phyloP scores from a whole-genome alignment of 352 stramenopile genomes.

The Phytophthora litchii region DNA sequence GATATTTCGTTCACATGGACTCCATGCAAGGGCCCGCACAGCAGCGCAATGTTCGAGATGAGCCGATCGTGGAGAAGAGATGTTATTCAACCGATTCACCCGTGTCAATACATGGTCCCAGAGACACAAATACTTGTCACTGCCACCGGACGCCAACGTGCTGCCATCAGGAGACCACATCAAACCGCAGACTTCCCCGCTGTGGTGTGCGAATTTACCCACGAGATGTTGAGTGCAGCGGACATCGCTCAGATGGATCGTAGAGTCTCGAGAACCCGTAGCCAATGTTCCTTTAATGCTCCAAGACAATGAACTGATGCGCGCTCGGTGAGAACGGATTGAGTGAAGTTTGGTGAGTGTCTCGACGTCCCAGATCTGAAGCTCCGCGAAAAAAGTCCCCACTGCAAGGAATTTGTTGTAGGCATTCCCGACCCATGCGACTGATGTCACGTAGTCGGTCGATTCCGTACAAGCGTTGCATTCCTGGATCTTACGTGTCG shows the following conservation, averaged over 20 bases:
- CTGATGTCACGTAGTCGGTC: conserved; percentile 94
- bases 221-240: conserved; percentile 55
- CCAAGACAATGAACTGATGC: conserved; percentile 93
- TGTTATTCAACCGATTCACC: not conserved
- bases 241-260: conserved; percentile 77
- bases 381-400: conserved; percentile 87
- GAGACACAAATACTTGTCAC: conserved; percentile 95
- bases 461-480: conserved; percentile 55
- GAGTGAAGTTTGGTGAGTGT: conserved; percentile 83
- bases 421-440: conserved; percentile 80
- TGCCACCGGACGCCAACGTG: conserved; percentile 93
- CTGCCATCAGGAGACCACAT: conserved; percentile 93
- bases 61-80: conserved; percentile 40
- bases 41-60: conserved; percentile 93
- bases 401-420: conserved; percentile 78
- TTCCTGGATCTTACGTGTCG: conserved; percentile 92
- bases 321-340: conserved; percentile 88
- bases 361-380: conserved; percentile 96
- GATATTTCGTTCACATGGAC: conserved; percentile 93
- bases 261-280: conserved; percentile 91
- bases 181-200: conserved; percentile 96
- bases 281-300: conserved; percentile 83
- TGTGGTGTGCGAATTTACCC: conserved; percentile 80
- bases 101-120: conserved; percentile 75
- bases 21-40: conserved; percentile 98